Percentiles rank a stretch among this genome's conserved stretches.
phyloP scores from a whole-genome alignment of 306 rosid genomes.

The Quercus mongolica region DNA sequence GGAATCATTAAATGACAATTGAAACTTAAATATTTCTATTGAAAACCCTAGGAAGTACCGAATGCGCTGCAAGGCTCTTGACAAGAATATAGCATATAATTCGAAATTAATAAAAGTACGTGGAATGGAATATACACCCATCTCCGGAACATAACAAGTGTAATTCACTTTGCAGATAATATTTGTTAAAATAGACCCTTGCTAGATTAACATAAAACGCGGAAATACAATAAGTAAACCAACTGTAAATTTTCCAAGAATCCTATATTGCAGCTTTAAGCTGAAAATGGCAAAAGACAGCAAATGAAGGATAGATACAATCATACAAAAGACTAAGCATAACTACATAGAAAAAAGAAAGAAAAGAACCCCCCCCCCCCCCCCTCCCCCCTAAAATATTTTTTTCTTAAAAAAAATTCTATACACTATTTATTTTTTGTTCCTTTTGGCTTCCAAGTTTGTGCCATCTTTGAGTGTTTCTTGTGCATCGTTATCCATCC shows the following conservation, averaged over 20 bases:
- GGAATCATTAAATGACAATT: too few species aligned
- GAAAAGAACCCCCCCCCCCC: neutral
- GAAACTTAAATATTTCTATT: too few species aligned
- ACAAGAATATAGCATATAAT: too few species aligned
- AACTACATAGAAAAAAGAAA: neutral
- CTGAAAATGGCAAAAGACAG: slow-evolving; percentile 10
- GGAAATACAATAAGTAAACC: neutral
- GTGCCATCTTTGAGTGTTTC: slow-evolving; percentile 87
- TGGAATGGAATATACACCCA: too few species aligned
- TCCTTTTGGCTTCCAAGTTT: slow-evolving; percentile 76
- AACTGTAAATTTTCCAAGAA: slow-evolving; percentile 16
- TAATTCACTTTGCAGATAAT: neutral
- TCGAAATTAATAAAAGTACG: too few species aligned
- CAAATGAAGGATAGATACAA: slow-evolving; percentile 29
- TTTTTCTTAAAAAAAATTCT: slow-evolving; percentile 15
- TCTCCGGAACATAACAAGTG: neutral
- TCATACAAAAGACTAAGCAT: neutral
- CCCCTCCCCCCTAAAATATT: neutral
- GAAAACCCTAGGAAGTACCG: too few species aligned
- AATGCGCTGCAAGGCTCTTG: too few species aligned
- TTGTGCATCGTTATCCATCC: slow-evolving; percentile 94
- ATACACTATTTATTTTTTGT: slow-evolving; percentile 48
- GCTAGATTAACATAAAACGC: neutral
- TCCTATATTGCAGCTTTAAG: slow-evolving; percentile 24
- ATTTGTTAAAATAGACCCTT: neutral